These are phyloP conservation scores for Corchorus capsularis DNA, from an alignment of 345 rosid species.

Conservation along the genomic window DNA sequence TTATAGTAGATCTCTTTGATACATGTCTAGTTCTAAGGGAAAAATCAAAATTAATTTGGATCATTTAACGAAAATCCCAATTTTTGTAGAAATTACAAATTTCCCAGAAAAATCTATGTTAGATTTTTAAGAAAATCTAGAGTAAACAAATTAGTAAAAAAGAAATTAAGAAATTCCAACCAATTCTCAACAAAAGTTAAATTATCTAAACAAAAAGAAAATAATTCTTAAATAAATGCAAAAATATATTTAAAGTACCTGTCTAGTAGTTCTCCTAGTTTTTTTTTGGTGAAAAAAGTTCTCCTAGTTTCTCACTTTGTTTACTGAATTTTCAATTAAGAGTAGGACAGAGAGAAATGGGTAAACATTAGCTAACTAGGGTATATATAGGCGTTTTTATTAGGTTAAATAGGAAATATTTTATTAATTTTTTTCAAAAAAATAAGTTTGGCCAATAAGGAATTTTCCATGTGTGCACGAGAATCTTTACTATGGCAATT, in stretches of 20 bases:
- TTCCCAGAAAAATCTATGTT: neutral
- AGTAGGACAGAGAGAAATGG: neutral
- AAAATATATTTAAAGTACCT: neutral
- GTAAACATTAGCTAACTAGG: neutral
- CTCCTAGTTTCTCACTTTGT: neutral
- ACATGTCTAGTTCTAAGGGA: neutral
- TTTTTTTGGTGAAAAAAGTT: too few relatives aligned
- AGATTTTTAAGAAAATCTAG: neutral
- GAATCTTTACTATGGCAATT: too few relatives aligned
- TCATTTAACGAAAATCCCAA: neutral
- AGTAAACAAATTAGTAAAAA: neutral
- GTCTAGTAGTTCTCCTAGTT: neutral
- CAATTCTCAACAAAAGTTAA: neutral
- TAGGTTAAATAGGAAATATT: neutral
- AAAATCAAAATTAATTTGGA: neutral
- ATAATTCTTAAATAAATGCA: neutral
- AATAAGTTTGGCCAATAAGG: too few relatives aligned
- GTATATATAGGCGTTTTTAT: neutral
- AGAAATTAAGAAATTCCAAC: neutral
- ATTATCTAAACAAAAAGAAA: neutral
- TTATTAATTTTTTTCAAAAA: too few relatives aligned
- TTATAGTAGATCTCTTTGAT: neutral
- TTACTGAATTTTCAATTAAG: neutral
- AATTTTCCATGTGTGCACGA: too few relatives aligned
- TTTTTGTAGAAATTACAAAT: neutral